Conservation (phyloP, 257 asterid species). For the Scutellaria galericulata region DNA sequence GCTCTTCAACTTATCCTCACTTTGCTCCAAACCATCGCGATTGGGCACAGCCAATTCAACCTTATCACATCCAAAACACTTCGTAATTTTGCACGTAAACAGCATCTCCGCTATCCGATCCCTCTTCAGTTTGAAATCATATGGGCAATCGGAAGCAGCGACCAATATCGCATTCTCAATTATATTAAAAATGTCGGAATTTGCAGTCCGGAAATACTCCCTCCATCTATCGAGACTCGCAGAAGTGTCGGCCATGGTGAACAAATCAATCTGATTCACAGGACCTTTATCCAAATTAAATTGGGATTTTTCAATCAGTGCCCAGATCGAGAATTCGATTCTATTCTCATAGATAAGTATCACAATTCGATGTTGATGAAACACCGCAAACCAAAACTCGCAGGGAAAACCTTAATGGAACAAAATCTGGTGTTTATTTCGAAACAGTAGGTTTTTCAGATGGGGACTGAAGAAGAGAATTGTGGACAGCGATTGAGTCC, state of each 20-base stretch:
- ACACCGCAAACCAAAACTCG: constrained; percentile 27
- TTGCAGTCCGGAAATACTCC: constrained; percentile 74
- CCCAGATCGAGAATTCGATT: constrained; percentile 48
- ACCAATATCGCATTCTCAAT: constrained; percentile 77
- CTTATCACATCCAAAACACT: constrained; percentile 78
- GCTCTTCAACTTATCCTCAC: constrained; percentile 49
- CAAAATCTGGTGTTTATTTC: background rate
- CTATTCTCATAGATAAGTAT: constrained; percentile 15
- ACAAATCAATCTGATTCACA: constrained; percentile 22
- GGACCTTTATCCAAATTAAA: constrained; percentile 31
- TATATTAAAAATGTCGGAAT: constrained; percentile 68
- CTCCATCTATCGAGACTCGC: constrained; percentile 80
- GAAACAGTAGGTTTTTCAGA: constrained; percentile 40
- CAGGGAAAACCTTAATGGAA: no score
- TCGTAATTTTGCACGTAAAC: constrained; percentile 69
- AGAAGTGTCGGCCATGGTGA: constrained; percentile 63
- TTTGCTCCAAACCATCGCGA: constrained; percentile 45
- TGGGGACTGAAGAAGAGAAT: constrained; percentile 34
- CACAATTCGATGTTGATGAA: constrained; percentile 40
- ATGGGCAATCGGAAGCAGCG: constrained; percentile 85
- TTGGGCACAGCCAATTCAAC: constrained; percentile 64
- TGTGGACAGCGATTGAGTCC: constrained; percentile 31
- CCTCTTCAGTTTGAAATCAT: constrained; percentile 76
- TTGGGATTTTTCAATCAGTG: constrained; percentile 37
- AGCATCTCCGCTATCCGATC: constrained; percentile 87